Evolutionary conservation across 805 yeast genomes (phyloP).

Genomic region (Schwanniomyces pseudopolymorphus): DNA sequence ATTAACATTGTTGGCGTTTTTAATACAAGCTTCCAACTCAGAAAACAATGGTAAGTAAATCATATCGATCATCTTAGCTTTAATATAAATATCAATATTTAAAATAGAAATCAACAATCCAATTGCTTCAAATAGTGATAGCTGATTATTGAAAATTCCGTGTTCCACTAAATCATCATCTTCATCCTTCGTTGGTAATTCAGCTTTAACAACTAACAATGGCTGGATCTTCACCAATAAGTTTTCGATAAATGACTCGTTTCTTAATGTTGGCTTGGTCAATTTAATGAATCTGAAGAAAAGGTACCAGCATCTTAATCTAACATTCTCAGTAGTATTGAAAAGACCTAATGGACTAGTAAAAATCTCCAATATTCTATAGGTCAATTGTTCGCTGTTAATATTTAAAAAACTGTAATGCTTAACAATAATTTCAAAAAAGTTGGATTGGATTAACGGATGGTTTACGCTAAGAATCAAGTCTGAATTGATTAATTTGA

Average conservation of each 20-base stretch:
- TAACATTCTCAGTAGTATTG: conserved; percentile 68
- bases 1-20: conserved; percentile 27
- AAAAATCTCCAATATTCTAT: conserved; percentile 71
- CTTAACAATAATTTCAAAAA: conserved; percentile 82
- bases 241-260: conserved; percentile 46
- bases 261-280: conserved; percentile 60
- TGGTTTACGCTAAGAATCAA: conserved; percentile 55
- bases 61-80: conserved; percentile 54
- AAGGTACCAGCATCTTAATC: conserved; percentile 86
- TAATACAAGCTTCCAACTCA: conserved; percentile 65
- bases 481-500: conserved; percentile 51
- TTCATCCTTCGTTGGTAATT: conserved; percentile 54
- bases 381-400: conserved; percentile 48
- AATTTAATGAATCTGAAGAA: conserved; percentile 79
- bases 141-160: conserved; percentile 71
- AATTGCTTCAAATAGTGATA: conserved; percentile 80
- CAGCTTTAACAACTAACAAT: conserved; percentile 62
- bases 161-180: conserved; percentile 48
- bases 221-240: conserved; percentile 62
- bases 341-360: conserved; percentile 81
- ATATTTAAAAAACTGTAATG: conserved; percentile 62
- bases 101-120: conserved; percentile 68
- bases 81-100: conserved; percentile 23
- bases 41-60: conserved; percentile 75
- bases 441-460: conserved; percentile 76